Conservation (phyloP, 352 stramenopile species). For the Phytophthora constricta region DNA sequence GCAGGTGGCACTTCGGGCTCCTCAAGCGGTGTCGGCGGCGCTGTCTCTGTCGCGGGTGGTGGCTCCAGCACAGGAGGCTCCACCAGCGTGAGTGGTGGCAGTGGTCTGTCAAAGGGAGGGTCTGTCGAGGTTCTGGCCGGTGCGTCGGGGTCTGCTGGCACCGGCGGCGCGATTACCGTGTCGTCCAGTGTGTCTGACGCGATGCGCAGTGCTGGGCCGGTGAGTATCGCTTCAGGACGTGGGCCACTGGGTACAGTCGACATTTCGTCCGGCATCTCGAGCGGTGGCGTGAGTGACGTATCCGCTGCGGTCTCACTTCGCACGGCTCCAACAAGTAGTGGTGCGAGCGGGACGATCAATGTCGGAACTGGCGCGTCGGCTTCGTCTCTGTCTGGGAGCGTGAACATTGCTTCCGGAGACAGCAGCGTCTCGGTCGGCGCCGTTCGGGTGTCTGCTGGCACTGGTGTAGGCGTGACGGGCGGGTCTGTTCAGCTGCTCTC, state of each 20-base stretch:
- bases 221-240: conserved; percentile 21
- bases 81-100: conserved; percentile 19
- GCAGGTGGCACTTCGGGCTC: conserved; percentile 16
- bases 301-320: conserved; percentile 25
- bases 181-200: conserved; percentile 21
- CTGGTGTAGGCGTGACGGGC: conserved; percentile 19
- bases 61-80: conserved; percentile 26
- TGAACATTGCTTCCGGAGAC: conserved; percentile 21
- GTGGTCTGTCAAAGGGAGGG: conserved; percentile 34
- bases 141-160: conserved; percentile 4
- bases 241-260: conserved; percentile 25
- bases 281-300: conserved; percentile 11
- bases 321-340: conserved; percentile 19
- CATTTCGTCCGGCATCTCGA: conserved; percentile 21
- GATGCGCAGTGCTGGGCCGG: conserved; percentile 27
- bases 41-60: conserved; percentile 18
- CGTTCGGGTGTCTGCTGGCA: conserved; percentile 18
- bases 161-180: conserved; percentile 9
- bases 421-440: conserved; percentile 12
- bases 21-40: conserved; percentile 16
- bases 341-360: conserved; percentile 15
- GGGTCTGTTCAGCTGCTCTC: conserved; percentile 23
- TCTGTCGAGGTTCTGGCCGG: conserved; percentile 31
- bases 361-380: conserved; percentile 17
- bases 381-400: conserved; percentile 18